Evolutionary conservation across 768 basidiomycete genomes (phyloP).

Genomic region (Trametes coccinea): DNA sequence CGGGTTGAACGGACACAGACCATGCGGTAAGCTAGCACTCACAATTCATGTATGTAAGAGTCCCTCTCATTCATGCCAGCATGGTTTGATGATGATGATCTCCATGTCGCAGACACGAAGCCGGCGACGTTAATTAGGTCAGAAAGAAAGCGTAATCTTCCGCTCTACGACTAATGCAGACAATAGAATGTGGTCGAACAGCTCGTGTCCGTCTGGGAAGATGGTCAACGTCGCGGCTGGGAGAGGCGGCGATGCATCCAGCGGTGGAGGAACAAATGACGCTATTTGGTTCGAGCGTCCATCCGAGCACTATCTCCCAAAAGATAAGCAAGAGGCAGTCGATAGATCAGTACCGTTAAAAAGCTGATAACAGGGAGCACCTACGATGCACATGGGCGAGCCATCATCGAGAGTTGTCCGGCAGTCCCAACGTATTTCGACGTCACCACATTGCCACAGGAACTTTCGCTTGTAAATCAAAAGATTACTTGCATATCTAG

Average conservation of each 20-base stretch:
- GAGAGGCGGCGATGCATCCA: slow-evolving; percentile 48
- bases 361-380: slow-evolving; percentile 24
- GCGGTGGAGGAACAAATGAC: slow-evolving; percentile 47
- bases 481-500: not conserved
- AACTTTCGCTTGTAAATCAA: slow-evolving; percentile 37
- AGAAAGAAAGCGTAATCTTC: slow-evolving; percentile 33
- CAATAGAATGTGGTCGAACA: slow-evolving; percentile 47
- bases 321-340: not conserved
- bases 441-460: slow-evolving; percentile 40
- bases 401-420: slow-evolving; percentile 46
- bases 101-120: not conserved
- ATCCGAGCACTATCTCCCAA: slow-evolving; percentile 34
- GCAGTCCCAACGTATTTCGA: slow-evolving; percentile 49
- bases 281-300: slow-evolving; percentile 39
- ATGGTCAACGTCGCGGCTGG: slow-evolving; percentile 47
- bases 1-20: too few species aligned
- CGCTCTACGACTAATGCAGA: slow-evolving; percentile 46
- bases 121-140: not conserved
- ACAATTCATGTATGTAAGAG: too few species aligned
- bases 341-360: not conserved
- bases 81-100: too few species aligned
- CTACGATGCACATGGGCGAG: slow-evolving; percentile 47
- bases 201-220: slow-evolving; percentile 45
- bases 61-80: too few species aligned
- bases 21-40: not conserved